phyloP scores from a whole-genome alignment of 768 basidiomycete species.

The Leccinum arenicola region DNA sequence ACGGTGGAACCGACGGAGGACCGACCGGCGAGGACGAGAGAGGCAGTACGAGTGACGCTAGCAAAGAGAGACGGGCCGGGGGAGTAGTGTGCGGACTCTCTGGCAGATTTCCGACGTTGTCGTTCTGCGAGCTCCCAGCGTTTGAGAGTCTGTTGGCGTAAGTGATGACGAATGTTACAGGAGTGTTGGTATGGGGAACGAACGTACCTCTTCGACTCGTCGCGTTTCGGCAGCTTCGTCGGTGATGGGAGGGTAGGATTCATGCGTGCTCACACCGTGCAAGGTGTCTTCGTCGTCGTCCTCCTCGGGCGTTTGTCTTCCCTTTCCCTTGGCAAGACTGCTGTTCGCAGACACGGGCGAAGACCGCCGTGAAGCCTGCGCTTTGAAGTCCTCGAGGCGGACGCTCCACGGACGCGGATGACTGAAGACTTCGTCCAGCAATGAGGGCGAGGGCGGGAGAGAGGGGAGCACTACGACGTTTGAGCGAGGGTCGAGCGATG shows the following conservation, averaged over 20 bases:
- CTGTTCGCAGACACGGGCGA: constrained; percentile 7
- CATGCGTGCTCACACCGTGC: constrained; percentile 19
- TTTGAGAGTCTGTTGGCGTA: constrained; percentile 57
- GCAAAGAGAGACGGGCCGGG: constrained; percentile 47
- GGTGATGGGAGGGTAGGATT: constrained; percentile 60
- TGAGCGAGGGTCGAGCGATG: constrained; percentile 14
- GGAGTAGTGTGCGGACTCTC: constrained; percentile 45
- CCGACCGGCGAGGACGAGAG: constrained; percentile 51
- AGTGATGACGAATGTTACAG: no score
- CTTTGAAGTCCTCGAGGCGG: constrained; percentile 23
- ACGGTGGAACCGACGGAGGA: constrained; percentile 32
- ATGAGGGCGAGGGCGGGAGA: constrained; percentile 36
- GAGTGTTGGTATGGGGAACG: not conserved
- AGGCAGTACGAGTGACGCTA: constrained; percentile 58
- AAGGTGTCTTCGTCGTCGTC: constrained; percentile 20
- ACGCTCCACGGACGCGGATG: constrained; percentile 34
- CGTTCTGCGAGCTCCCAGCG: constrained; percentile 79
- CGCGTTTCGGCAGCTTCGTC: constrained; percentile 69
- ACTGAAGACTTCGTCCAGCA: constrained; percentile 46
- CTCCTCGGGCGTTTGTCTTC: constrained; percentile 25
- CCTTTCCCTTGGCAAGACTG: constrained; percentile 27
- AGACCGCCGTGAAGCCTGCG: constrained; percentile 19
- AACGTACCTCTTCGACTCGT: constrained; percentile 66
- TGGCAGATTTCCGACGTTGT: constrained; percentile 67
- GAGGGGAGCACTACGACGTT: constrained; percentile 25